Evolutionary conservation across 176 grass and related monocot genomes (phyloP), one percentile per base, ranked within the genome.

Genomic region (Echinochloa phyllopogon): DNA sequence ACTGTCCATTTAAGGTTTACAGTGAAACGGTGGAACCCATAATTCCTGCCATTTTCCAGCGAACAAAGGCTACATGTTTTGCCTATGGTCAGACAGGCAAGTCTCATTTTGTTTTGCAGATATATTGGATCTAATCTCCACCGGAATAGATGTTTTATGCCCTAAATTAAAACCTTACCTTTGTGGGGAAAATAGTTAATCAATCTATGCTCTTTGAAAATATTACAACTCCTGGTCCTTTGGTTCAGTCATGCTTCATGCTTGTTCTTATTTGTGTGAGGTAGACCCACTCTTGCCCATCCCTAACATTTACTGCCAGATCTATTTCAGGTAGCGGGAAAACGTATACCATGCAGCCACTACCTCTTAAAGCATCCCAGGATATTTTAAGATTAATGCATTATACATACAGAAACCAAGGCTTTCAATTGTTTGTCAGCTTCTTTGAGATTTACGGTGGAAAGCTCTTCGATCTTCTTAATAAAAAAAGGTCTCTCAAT

Each of bases 1-100:
- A 57, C 40, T 63, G 52, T 41, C 10, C 62, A 52, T 83, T 25
- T 59, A 84, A 92, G 90, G 83, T 92, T 67, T 92, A 92, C 37
- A 87, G 10, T 62, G 90, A 83, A 78, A 92, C 90, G 5, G 87
- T 92, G 71, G 87, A 89, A 75, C 79, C 90, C 21, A 83, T 87
- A 36, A 49, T 92, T 72, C 90, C 90, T 74, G 71, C 83, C 50
- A 92, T 92, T 58, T 92, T 92, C 68, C 82, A 89, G 65, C 77
- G 83, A 63, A 89, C 90, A 74, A 89, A 92, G 65, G 90, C 90
- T 48, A 92, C 90, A 37, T 92, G 90, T 72, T 92, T 92, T 83
- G 90, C 90, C 2, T 92, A 92, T 72, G 90, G 90, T 9, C 90
- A 92, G 78, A 92, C 90, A 86, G 90, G 90, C 55, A 74, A 72